Base-by-base conservation (phyloP, 371 early-diverging fungal genomes). In the Mortierella sp. region DNA sequence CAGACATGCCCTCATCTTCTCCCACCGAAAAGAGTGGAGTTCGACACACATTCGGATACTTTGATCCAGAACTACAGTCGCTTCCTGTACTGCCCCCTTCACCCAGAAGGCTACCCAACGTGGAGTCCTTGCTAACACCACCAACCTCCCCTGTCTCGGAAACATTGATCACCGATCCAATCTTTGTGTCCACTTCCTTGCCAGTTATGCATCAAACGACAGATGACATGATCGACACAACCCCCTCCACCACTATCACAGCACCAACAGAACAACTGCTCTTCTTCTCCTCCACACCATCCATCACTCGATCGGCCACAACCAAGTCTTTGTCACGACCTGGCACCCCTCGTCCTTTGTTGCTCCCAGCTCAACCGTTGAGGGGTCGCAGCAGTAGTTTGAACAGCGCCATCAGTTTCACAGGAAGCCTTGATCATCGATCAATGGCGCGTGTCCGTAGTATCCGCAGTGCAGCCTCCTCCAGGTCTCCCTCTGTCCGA, bases 401-500 rank as follows among this genome's bases (percentile, higher is more conserved):
- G 34, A 55, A 41, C 54, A 65, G 61, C 57, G 27, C 38, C 2
- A 28, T 52, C 56, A 56, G 57, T 19, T 48, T 45, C 16, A 30
- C 48, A 0, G 26, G 64, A 19, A 60, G 61, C 28, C 72, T 67
- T 23, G 63, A 72, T 19, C 72, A 67, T 28, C 66, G 72, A 43
- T 52, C 67, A 41, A 72, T 72, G 72, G 18, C 53, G n/a, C 72
- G 72, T 23, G 28, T 58, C 30, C 28, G 26, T 31, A 30, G 24
- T 4, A 9, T 48, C 54, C 12, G 27, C 6, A 28, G 55, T 49
- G 54, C 47, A 7, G 19, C 63, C 1, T 58, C 50, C 16, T 50
- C 26, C 51, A 39, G 21, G 12, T 21, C 64, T 12, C 21, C 41
- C 45, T 4, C 19, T 24, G 24, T 8, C 49, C 45, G n/a, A 45